phyloP scores from a whole-genome alignment of 1,284 basidiomycete genomes.

The Leccinum fallax region DNA sequence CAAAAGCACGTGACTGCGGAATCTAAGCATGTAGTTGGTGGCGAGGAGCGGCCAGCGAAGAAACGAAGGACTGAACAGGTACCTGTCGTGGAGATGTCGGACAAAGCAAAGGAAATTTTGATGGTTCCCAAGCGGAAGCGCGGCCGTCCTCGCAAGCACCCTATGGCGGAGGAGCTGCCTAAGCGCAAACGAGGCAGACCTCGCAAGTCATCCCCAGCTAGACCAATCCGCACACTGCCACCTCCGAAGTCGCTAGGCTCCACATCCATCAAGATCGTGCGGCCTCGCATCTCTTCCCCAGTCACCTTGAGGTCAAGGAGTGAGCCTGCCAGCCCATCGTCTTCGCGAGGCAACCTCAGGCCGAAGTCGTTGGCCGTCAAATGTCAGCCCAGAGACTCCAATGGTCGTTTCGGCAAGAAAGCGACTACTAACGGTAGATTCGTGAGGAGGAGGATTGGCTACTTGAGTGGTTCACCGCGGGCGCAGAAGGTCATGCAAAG shows the following conservation, averaged over 20 bases:
- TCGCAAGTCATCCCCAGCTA: slow-evolving; percentile 33
- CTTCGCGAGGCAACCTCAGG: slow-evolving; percentile 32
- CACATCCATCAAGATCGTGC: slow-evolving; percentile 19
- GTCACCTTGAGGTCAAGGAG: slow-evolving; percentile 25
- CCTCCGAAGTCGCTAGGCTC: slow-evolving; percentile 12
- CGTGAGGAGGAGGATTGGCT: slow-evolving; percentile 41
- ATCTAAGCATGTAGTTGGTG: slow-evolving; percentile 52
- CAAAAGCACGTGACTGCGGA: slow-evolving; percentile 54
- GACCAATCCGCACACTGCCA: slow-evolving; percentile 13
- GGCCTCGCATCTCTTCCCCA: slow-evolving; percentile 22
- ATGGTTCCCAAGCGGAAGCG: slow-evolving; percentile 37
- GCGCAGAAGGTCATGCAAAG: slow-evolving; percentile 45
- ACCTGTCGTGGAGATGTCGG: slow-evolving; percentile 40
- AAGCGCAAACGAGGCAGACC: slow-evolving; percentile 41
- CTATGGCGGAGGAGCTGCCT: slow-evolving; percentile 34
- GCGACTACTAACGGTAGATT: slow-evolving; percentile 52
- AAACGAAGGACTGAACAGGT: slow-evolving; percentile 43
- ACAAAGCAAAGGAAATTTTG: slow-evolving; percentile 38
- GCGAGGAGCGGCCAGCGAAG: slow-evolving; percentile 47
- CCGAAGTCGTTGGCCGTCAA: slow-evolving; percentile 52
- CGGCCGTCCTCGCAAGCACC: slow-evolving; percentile 41
- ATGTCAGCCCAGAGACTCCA: slow-evolving; percentile 49
- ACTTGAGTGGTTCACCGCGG: slow-evolving; percentile 36
- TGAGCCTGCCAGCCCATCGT: slow-evolving; percentile 31
- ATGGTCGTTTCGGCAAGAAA: slow-evolving; percentile 56